phyloP scores from a whole-genome alignment of 331 rosid species.

The Cucumis variabilis region DNA sequence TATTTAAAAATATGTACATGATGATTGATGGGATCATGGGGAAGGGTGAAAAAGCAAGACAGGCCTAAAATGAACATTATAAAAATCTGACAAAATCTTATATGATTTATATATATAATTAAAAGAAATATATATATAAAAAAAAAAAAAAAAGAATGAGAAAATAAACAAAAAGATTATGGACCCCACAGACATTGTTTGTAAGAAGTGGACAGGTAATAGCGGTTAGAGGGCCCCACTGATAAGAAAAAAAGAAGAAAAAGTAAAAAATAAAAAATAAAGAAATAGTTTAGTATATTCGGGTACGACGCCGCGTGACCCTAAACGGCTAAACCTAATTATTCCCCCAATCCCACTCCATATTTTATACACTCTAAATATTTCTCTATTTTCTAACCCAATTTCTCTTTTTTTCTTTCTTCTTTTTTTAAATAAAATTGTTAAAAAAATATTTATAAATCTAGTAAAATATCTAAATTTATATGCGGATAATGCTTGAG shows the following conservation, averaged over 20 bases:
- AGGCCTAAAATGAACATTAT: background rate
- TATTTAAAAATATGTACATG: too few relatives aligned
- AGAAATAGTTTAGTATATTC: background rate
- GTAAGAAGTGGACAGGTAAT: background rate
- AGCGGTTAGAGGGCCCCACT: conserved; percentile 14
- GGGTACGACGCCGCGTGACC: background rate
- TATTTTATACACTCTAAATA: too few relatives aligned
- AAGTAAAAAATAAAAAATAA: too few relatives aligned
- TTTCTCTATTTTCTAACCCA: too few relatives aligned
- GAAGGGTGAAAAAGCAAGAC: background rate
- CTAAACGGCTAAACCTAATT: too few relatives aligned
- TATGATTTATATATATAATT: background rate
- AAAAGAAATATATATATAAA: background rate
- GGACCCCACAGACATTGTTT: background rate
- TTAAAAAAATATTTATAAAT: too few relatives aligned
- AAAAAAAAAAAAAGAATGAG: background rate
- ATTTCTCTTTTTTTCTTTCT: too few relatives aligned
- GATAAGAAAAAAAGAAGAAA: too few relatives aligned
- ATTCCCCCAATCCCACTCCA: too few relatives aligned
- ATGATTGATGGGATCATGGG: background rate
- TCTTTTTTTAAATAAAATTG: too few relatives aligned
- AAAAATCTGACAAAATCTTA: background rate
- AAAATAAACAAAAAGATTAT: background rate
- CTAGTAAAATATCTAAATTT: too few relatives aligned
- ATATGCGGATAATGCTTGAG: too few relatives aligned